These are phyloP conservation scores for Malus hybrid DNA, from an alignment of 331 rosid species.

Conservation along the genomic window DNA sequence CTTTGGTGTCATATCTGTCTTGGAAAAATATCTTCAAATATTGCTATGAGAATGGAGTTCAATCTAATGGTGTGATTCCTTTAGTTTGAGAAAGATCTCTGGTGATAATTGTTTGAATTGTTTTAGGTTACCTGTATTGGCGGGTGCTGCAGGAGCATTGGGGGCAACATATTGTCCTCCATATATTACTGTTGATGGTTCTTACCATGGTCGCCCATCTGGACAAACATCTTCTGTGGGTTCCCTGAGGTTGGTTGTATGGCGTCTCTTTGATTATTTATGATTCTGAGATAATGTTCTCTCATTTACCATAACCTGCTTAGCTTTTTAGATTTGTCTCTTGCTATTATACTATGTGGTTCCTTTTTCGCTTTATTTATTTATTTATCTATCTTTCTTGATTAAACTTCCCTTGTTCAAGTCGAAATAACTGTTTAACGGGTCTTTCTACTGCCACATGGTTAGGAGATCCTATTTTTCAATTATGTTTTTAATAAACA, in stretches of 20 bases:
- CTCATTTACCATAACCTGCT: not conserved
- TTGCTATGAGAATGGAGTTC: not conserved
- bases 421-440: not conserved
- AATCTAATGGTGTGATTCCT: not conserved
- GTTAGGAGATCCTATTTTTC: not conserved
- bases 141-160: conserved; percentile 92
- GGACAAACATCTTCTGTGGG: conserved; percentile 68
- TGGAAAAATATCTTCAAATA: not conserved
- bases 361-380: not conserved
- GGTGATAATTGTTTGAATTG: conserved; percentile 1
- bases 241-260: conserved; percentile 51
- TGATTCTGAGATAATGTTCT: not conserved
- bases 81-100: not conserved
- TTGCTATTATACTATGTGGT: not conserved
- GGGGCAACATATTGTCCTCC: conserved; percentile 80
- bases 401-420: not conserved
- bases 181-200: conserved; percentile 70
- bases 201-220: conserved; percentile 62
- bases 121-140: conserved; percentile 85
- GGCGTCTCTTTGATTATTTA: not conserved
- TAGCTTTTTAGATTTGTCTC: not conserved
- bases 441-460: not conserved
- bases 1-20: not conserved
- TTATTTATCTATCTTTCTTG: not conserved
- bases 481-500: not conserved